phyloP scores from a whole-genome alignment of 257 asterid species.

The Paraleonurus japonicus region DNA sequence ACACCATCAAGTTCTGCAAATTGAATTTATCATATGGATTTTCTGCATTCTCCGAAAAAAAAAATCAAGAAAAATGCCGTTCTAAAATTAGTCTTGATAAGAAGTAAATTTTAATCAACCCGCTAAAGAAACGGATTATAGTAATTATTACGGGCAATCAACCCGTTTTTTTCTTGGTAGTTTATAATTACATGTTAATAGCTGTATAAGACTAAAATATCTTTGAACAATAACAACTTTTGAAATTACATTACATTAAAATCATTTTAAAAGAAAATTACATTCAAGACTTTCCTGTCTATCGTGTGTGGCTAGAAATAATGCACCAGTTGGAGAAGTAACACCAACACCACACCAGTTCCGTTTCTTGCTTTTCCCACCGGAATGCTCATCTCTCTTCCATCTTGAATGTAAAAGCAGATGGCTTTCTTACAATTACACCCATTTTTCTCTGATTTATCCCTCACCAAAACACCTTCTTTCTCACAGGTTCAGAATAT shows the following conservation, averaged over 20 bases:
- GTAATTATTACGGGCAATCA: too few relatives aligned
- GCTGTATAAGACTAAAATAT: neutral
- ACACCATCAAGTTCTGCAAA: neutral
- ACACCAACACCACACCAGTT: neutral
- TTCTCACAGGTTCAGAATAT: constrained; percentile 24
- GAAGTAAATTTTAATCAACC: too few relatives aligned
- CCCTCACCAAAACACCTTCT: constrained; percentile 7
- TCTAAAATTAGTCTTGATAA: too few relatives aligned
- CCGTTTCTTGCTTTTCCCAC: neutral
- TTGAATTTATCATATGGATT: neutral
- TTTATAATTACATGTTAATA: too few relatives aligned
- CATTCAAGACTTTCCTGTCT: too few relatives aligned
- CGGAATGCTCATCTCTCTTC: constrained; percentile 10
- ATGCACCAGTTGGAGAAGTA: constrained; percentile 2
- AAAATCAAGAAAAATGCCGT: too few relatives aligned
- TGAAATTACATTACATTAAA: too few relatives aligned
- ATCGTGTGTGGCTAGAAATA: neutral
- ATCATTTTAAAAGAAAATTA: too few relatives aligned
- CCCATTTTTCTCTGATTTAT: constrained; percentile 10
- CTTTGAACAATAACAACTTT: neutral
- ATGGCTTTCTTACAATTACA: constrained; percentile 37
- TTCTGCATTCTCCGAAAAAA: too few relatives aligned
- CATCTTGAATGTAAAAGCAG: neutral
- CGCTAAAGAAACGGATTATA: too few relatives aligned
- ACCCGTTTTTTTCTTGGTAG: too few relatives aligned